phyloP scores from a whole-genome alignment of 75 land plant species.

The Selaginella moellendorffii region DNA sequence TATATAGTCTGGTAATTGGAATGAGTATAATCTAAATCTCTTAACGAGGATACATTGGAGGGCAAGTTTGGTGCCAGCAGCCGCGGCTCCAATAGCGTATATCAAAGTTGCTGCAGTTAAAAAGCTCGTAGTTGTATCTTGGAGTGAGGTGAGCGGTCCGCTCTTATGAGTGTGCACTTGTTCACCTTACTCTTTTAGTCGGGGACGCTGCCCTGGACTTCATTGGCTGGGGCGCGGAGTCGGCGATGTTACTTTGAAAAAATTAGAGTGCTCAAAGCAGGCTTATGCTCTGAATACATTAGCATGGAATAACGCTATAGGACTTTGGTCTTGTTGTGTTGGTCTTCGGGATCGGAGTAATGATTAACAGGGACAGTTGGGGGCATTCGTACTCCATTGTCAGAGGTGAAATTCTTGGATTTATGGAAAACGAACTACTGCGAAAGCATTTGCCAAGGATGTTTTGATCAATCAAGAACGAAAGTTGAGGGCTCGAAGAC shows the following conservation, averaged over 20 bases:
- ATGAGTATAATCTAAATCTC: too few relatives aligned
- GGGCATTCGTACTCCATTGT: conserved; percentile 2
- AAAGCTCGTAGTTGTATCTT: too few relatives aligned
- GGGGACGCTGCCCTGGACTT: neutral
- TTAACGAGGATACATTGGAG: too few relatives aligned
- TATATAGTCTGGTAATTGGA: too few relatives aligned
- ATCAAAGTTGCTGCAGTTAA: too few relatives aligned
- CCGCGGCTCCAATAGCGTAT: too few relatives aligned
- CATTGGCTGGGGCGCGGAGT: conserved; percentile 2
- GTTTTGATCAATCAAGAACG: conserved; percentile 18
- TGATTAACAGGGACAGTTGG: conserved; percentile 9
- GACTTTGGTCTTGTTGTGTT: conserved; percentile 1
- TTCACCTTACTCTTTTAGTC: neutral
- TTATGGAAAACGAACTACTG: conserved; percentile 16
- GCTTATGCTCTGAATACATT: conserved; percentile 8
- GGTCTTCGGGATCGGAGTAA: conserved; percentile 10
- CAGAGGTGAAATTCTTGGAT: conserved; percentile 9
- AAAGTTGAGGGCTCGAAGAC: conserved; percentile 9
- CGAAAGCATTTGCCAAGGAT: conserved; percentile 26
- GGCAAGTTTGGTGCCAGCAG: too few relatives aligned
- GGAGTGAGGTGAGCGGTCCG: neutral
- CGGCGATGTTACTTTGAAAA: conserved; percentile 9
- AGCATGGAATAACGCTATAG: conserved; percentile 12
- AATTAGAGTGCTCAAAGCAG: conserved; percentile 1
- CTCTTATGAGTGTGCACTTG: neutral